Conservation (phyloP, 441 rosid species). For the Populus hybrid region DNA sequence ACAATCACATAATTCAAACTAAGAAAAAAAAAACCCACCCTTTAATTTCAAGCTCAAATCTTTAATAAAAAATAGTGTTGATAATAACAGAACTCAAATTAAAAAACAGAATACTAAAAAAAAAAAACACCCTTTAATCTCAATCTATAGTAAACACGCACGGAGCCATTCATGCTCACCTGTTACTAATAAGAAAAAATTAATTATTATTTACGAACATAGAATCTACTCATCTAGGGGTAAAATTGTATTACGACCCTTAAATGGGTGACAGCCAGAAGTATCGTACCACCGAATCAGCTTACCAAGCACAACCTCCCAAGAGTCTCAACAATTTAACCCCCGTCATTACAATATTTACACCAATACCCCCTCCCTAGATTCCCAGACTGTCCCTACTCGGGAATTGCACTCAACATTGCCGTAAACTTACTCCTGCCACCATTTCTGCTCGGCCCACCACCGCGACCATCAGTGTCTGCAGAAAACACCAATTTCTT, state of each 20-base stretch:
- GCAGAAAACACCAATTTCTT: constrained; percentile 30
- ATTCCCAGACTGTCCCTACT: constrained; percentile 39
- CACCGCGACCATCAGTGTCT: constrained; percentile 11
- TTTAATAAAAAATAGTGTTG: too few relatives aligned
- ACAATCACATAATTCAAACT: too few relatives aligned
- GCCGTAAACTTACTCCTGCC: constrained; percentile 46
- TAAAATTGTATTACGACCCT: constrained; percentile 43
- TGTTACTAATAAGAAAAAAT: not conserved
- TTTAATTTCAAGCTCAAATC: too few relatives aligned
- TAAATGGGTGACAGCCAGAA: constrained; percentile 17
- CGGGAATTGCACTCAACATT: constrained; percentile 65
- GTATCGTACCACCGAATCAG: constrained; percentile 12
- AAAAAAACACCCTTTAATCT: too few relatives aligned
- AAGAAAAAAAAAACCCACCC: too few relatives aligned
- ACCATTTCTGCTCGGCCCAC: constrained; percentile 32
- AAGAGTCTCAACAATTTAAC: constrained; percentile 1
- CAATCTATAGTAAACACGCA: too few relatives aligned
- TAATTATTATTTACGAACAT: constrained; percentile 24
- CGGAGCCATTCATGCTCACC: not conserved
- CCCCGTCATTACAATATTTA: constrained; percentile 36
- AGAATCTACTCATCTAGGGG: constrained; percentile 31
- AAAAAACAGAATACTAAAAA: too few relatives aligned
- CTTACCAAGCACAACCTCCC: too few relatives aligned
- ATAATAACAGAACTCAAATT: too few relatives aligned
- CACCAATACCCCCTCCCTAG: constrained; percentile 23